Evolutionary conservation across 768 basidiomycete genomes (phyloP).

Genomic region (Cystobasidium ongulense): DNA sequence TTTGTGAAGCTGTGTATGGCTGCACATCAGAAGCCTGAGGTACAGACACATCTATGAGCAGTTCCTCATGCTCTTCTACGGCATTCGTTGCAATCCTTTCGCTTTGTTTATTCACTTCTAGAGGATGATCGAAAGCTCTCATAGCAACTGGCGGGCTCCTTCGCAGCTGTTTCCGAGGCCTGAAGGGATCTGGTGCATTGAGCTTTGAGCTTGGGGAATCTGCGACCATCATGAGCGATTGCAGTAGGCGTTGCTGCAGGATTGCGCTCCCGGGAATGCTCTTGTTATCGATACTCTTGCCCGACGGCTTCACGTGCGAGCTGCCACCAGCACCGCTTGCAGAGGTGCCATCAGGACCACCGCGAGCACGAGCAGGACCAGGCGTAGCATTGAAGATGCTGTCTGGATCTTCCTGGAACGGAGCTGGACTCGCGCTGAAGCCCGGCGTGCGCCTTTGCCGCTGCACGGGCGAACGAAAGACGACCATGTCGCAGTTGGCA

Average conservation of each 20-base stretch:
- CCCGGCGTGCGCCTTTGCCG: not conserved
- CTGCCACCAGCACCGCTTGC: not conserved
- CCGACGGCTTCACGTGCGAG: conserved; percentile 1
- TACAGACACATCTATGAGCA: not conserved
- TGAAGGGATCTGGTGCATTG: conserved; percentile 24
- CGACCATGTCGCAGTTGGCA: conserved; percentile 7
- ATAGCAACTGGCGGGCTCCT: not conserved
- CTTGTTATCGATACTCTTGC: not conserved
- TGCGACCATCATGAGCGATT: conserved; percentile 12
- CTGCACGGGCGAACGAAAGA: conserved; percentile 22
- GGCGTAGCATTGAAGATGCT: not conserved
- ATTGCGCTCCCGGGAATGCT: not conserved
- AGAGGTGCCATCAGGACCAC: not conserved
- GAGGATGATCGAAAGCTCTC: not conserved
- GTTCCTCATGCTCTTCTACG: not conserved
- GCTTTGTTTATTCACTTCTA: conserved; percentile 8
- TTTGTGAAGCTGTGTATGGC: not conserved
- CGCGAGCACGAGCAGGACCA: not conserved
- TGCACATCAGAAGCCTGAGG: not conserved
- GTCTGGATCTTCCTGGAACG: not conserved
- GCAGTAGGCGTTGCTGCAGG: conserved; percentile 1
- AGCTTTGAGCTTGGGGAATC: conserved; percentile 8
- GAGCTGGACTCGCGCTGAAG: not conserved
- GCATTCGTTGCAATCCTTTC: not conserved
- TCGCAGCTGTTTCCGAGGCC: not conserved